Base-by-base conservation (phyloP, 805 yeast species). In the Komagataella populi region DNA sequence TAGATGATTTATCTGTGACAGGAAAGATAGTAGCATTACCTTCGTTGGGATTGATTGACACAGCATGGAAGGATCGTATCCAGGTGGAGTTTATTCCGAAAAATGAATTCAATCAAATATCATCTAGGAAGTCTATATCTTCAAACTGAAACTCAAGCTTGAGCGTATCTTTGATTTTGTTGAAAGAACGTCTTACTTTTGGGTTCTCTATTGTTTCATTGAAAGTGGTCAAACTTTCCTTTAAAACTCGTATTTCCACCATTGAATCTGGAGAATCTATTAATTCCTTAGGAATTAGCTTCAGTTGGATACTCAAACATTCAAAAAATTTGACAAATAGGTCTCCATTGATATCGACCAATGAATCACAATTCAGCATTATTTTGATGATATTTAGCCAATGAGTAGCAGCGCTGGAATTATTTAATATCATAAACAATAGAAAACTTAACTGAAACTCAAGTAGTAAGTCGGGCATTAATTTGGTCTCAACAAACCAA, bases 361-460 rank as follows among this genome's bases (percentile, higher is more conserved):
- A 52, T 4, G 63, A 61, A 17, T 55, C 58, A 50, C 72, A 67
- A 48, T 67, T 62, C 54, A 72, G 66, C 3, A 75, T 23, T 8
- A 83, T 59, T 48, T 70, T 72, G 10, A 78, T 55, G 43, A 83
- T 55, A 17, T 67, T 69, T 50, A 76, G 70, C 90, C 90, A 84
- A 56, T 83, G 89, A 18, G 76, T 65, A 17, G 78, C 73, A 12
- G 83, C 78, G 17, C 85, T 77, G 58, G 76, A 75, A 60, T 83
- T 85, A 14, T 83, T 86, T 55, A 83, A 67, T 0, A 80, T 56
- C 1, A 80, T 57, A 46, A 74, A 68, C 51, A 74, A 66, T 1
- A 81, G 49, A 54, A 71, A 84, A 2, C 75, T 59, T 18, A 81
- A 59, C 55, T 80, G 79, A 6, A 81, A 58, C 57, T 84, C 88